Evolutionary conservation across 176 grass and related monocot species (phyloP).

Genomic region (Ampelocalamus luodianensis): DNA sequence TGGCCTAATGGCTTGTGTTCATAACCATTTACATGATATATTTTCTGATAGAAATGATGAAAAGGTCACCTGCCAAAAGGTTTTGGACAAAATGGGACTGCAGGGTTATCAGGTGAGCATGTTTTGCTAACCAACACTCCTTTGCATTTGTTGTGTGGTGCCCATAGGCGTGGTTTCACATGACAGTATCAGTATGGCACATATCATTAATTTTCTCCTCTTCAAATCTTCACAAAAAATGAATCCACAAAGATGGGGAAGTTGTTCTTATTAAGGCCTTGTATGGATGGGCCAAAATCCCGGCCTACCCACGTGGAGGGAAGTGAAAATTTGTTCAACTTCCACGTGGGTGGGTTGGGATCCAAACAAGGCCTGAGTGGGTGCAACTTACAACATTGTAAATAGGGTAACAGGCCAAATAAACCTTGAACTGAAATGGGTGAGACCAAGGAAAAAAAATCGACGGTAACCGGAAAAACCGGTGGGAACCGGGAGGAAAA

Average conservation of each 20-base stretch:
- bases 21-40: conserved; percentile 17
- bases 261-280: conserved; percentile 5
- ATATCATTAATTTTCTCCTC: conserved; percentile 9
- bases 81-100: conserved; percentile 88
- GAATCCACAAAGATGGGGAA: not conserved
- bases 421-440: not conserved
- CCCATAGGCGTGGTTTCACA: not conserved
- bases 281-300: too few species aligned
- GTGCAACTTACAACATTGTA: conserved; percentile 12
- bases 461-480: too few species aligned
- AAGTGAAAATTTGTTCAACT: too few species aligned
- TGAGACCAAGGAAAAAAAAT: too few species aligned
- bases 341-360: too few species aligned
- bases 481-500: too few species aligned
- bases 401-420: not conserved
- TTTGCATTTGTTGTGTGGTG: not conserved
- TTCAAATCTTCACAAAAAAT: not conserved
- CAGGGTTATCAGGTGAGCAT: conserved; percentile 81
- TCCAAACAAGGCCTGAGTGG: not conserved
- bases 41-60: conserved; percentile 78
- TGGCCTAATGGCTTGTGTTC: conserved; percentile 21
- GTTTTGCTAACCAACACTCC: conserved; percentile 1
- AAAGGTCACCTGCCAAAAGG: conserved; percentile 76
- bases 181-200: not conserved
- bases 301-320: too few species aligned